Evolutionary conservation across 2,329 filamentous ascomycete genomes (phyloP).

Genomic region (Fusarium irregulare): DNA sequence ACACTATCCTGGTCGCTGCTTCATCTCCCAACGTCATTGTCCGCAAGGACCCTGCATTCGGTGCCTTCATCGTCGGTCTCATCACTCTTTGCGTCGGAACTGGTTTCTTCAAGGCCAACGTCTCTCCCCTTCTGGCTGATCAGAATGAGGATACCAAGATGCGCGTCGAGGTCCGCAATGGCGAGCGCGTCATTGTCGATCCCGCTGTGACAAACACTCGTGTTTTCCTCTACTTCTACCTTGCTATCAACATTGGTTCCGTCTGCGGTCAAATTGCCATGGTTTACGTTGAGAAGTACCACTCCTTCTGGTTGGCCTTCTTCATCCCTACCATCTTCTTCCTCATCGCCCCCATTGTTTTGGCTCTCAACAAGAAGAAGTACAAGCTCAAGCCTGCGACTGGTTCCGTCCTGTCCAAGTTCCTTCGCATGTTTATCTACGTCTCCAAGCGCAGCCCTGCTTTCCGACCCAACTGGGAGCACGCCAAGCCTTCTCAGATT

Average conservation of each 20-base stretch:
- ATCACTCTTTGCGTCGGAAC: constrained; percentile 70
- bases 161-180: constrained; percentile 65
- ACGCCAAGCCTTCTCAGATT: constrained; percentile 74
- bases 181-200: constrained; percentile 77
- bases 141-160: constrained; percentile 72
- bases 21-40: constrained; percentile 72
- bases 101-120: constrained; percentile 85
- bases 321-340: constrained; percentile 75
- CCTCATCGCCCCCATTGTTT: constrained; percentile 69
- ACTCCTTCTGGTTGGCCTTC: constrained; percentile 80
- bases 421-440: constrained; percentile 68
- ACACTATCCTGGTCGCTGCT: constrained; percentile 73
- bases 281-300: constrained; percentile 80
- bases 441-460: constrained; percentile 74
- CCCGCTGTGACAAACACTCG: constrained; percentile 75
- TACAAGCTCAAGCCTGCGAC: constrained; percentile 75
- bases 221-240: constrained; percentile 73
- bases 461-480: constrained; percentile 75
- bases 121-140: constrained; percentile 77
- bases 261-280: constrained; percentile 68
- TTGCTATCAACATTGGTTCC: constrained; percentile 73
- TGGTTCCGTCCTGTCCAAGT: constrained; percentile 77
- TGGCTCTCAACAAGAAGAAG: constrained; percentile 68
- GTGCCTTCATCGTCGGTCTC: constrained; percentile 75
- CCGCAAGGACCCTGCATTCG: constrained; percentile 67